Evolutionary conservation across 2,329 filamentous ascomycete species (phyloP).

Genomic region (Chaetomium sp.): DNA sequence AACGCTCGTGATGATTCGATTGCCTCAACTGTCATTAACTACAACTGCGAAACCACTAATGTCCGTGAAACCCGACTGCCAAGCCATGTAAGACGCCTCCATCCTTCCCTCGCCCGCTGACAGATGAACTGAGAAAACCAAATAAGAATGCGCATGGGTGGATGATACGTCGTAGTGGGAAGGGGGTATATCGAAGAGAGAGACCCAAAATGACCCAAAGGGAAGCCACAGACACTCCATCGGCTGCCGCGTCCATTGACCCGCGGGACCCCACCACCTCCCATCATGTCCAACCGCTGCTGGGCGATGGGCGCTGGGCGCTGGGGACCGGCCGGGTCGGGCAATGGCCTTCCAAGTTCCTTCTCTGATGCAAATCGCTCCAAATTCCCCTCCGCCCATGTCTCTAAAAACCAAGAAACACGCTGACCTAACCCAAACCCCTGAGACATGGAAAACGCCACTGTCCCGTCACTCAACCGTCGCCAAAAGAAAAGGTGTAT

Average conservation of each 20-base stretch:
- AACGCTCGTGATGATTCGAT: constrained; percentile 3
- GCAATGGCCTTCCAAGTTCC: neutral
- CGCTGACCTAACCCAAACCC: neutral
- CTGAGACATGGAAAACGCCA: constrained; percentile 12
- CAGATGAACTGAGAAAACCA: neutral
- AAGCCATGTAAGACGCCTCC: constrained; percentile 2
- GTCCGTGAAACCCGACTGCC: constrained; percentile 14
- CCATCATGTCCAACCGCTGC: neutral
- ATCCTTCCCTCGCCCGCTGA: neutral
- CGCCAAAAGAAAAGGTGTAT: constrained; percentile 5
- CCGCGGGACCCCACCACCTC: neutral
- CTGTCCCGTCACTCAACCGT: neutral
- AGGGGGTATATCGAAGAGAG: constrained; percentile 22
- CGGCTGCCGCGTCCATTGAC: neutral
- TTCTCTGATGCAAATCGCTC: constrained; percentile 4
- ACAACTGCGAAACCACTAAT: neutral
- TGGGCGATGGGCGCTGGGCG: neutral
- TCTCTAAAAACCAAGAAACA: constrained; percentile 2
- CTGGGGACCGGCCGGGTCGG: neutral
- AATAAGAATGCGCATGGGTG: constrained; percentile 2
- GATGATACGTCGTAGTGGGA: constrained; percentile 2
- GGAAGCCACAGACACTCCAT: constrained; percentile 9
- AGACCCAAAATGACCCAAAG: neutral
- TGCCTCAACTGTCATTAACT: neutral
- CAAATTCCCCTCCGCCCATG: constrained; percentile 10